phyloP scores from a whole-genome alignment of 228 moss, liverwort and hornwort species.

The Sphagnum magellanicum region DNA sequence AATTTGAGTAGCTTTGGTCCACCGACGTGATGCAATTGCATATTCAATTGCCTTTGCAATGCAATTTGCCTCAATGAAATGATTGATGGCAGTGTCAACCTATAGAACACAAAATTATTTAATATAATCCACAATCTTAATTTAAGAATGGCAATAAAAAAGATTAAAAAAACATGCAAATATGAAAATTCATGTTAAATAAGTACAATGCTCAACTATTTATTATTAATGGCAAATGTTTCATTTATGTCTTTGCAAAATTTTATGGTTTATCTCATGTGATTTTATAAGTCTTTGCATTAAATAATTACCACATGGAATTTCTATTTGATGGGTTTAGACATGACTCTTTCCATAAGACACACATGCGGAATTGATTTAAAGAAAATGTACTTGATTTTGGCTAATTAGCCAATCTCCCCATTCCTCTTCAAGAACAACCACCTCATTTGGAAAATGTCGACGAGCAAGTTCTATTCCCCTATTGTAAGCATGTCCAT shows the following conservation, averaged over 20 bases:
- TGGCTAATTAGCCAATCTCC: constrained; percentile 88
- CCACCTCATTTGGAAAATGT: constrained; percentile 77
- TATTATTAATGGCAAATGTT: neutral
- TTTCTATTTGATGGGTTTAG: too few relatives aligned
- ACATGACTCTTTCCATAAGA: too few relatives aligned
- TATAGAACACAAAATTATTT: constrained; percentile 7
- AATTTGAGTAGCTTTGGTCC: constrained; percentile 89
- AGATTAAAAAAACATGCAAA: neutral
- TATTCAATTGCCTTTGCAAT: constrained; percentile 76
- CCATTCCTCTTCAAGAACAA: constrained; percentile 89
- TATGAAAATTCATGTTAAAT: neutral
- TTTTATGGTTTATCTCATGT: too few relatives aligned
- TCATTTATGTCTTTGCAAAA: too few relatives aligned
- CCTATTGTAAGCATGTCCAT: constrained; percentile 73
- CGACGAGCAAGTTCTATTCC: constrained; percentile 80
- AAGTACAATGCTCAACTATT: neutral
- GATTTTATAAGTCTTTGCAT: too few relatives aligned
- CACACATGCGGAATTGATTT: neutral
- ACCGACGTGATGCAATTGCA: constrained; percentile 83
- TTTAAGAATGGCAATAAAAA: neutral
- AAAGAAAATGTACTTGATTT: constrained; percentile 46
- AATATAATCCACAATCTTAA: neutral
- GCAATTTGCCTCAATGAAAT: constrained; percentile 91
- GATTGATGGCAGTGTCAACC: constrained; percentile 85
- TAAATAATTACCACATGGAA: too few relatives aligned